Evolutionary conservation across 2,329 filamentous ascomycete genomes (phyloP).

Genomic region (Colletotrichum sp.): DNA sequence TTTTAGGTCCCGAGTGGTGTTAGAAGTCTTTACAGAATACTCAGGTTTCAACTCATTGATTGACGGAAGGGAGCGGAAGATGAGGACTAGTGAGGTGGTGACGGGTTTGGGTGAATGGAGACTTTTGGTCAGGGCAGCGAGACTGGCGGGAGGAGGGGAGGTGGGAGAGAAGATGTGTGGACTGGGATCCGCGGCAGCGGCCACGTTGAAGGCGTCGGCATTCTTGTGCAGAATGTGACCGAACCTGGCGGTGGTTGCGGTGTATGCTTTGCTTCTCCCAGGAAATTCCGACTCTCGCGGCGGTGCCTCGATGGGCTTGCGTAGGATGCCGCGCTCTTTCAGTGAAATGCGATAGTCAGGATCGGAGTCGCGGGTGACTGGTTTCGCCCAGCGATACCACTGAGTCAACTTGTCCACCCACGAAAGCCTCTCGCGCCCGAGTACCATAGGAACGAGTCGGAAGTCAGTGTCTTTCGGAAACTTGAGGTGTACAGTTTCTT

Average conservation of each 20-base stretch:
- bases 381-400: conserved; percentile 19
- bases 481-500: not conserved
- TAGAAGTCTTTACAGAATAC: not conserved
- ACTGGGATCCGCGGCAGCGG: not conserved
- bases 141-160: conserved; percentile 50
- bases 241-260: conserved; percentile 48
- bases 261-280: not conserved
- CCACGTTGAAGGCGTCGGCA: not conserved
- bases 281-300: not conserved
- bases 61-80: conserved; percentile 34
- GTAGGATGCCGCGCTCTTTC: not conserved
- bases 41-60: not conserved
- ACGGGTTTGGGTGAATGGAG: conserved; percentile 22
- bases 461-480: not conserved
- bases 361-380: conserved; percentile 11
- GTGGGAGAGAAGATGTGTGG: conserved; percentile 47
- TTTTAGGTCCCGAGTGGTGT: not conserved
- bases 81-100: conserved; percentile 44
- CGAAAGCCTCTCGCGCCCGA: conserved; percentile 6
- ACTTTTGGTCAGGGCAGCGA: conserved; percentile 34
- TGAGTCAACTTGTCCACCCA: conserved; percentile 14
- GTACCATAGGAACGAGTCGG: not conserved
- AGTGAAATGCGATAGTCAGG: not conserved
- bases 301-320: not conserved
- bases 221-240: conserved; percentile 53